A percentile compares a stretch with the other conserved stretches of the same genome.
Evolutionary conservation across 148 eudicot species (phyloP).

Genomic region (Spergularia bocconei): DNA sequence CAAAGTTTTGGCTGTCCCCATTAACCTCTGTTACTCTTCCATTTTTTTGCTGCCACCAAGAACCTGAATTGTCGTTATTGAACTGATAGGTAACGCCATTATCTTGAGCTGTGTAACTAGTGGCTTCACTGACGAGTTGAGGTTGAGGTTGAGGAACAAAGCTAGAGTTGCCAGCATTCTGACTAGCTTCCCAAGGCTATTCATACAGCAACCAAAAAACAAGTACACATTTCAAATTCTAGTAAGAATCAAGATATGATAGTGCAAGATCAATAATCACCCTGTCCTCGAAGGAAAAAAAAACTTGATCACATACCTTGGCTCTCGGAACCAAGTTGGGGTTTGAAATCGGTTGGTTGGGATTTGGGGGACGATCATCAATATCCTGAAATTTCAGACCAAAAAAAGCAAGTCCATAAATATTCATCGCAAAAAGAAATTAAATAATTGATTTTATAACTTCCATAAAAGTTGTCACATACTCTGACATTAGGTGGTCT

Average conservation of each 20-base stretch:
- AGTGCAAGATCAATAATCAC: neutral
- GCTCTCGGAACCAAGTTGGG: constrained; percentile 67
- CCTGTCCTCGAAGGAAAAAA: neutral
- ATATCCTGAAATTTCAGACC: constrained; percentile 58
- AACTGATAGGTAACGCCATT: constrained; percentile 37
- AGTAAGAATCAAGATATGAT: neutral
- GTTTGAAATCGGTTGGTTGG: constrained; percentile 82
- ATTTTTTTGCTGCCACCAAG: constrained; percentile 74
- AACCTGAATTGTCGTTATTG: constrained; percentile 42
- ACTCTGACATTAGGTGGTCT: constrained; percentile 84
- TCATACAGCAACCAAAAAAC: constrained; percentile 8
- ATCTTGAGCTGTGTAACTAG: constrained; percentile 32
- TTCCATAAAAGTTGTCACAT: constrained; percentile 18
- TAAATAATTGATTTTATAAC: neutral
- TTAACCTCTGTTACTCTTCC: constrained; percentile 47
- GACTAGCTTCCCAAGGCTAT: constrained; percentile 83
- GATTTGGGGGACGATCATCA: constrained; percentile 89
- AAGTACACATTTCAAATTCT: neutral
- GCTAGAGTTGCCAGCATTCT: constrained; percentile 32
- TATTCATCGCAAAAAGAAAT: neutral
- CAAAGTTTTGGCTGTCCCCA: constrained; percentile 27
- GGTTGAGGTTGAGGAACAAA: constrained; percentile 21
- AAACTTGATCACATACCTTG: constrained; percentile 43
- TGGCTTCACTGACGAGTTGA: constrained; percentile 29
- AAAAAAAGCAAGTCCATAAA: constrained; percentile 6